Conservation (phyloP, 345 rosid species). For the Pistacia vera region DNA sequence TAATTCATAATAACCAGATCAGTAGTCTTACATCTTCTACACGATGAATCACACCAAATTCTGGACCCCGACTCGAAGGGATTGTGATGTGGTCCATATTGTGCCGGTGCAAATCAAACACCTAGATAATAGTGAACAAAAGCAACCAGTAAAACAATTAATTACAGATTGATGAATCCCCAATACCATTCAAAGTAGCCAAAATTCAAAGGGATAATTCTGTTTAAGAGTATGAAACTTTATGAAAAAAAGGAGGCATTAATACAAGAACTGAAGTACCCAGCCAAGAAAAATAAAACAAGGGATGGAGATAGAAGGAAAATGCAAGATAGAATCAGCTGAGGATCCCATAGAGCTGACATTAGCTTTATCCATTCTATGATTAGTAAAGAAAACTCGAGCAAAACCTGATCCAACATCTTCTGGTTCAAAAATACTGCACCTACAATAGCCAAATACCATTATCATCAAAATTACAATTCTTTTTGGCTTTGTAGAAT, state of each 20-base stretch:
- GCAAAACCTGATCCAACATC: background rate
- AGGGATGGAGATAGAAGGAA: background rate
- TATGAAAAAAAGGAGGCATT: background rate
- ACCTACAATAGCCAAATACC: background rate
- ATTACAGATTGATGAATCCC: background rate
- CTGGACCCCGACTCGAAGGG: slow-evolving; percentile 76
- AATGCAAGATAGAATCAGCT: background rate
- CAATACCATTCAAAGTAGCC: background rate
- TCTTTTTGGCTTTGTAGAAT: background rate
- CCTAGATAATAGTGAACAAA: slow-evolving; percentile 42
- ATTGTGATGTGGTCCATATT: slow-evolving; percentile 90
- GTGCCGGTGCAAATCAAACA: slow-evolving; percentile 93
- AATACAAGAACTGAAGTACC: slow-evolving; percentile 4
- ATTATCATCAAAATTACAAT: background rate
- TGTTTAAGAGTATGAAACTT: background rate
- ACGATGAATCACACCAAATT: slow-evolving; percentile 85
- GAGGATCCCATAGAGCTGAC: background rate
- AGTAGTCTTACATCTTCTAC: slow-evolving; percentile 75
- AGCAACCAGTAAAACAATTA: background rate
- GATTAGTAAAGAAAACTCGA: background rate
- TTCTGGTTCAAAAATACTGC: background rate
- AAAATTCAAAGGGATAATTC: background rate
- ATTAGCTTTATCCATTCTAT: background rate
- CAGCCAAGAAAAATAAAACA: slow-evolving; percentile 9
- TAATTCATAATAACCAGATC: slow-evolving; percentile 10